These are phyloP conservation scores for Botrytis deweyae DNA, from an alignment of 2,329 filamentous ascomycete genomes.

Conservation along the genomic window DNA sequence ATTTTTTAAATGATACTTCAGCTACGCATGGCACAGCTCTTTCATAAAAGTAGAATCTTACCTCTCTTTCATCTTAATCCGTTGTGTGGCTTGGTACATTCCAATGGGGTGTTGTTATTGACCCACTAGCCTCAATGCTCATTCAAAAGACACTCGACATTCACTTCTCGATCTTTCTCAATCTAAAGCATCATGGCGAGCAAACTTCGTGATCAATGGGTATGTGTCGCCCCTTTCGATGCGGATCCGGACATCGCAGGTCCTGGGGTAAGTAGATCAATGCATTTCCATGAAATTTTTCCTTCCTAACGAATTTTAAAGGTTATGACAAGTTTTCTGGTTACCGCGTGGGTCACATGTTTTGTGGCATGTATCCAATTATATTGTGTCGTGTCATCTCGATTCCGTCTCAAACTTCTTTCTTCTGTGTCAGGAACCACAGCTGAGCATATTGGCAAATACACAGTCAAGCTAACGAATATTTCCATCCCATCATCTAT, in stretches of 20 bases:
- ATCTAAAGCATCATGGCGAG: not conserved
- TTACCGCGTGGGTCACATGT: constrained; percentile 24
- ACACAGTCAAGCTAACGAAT: constrained; percentile 5
- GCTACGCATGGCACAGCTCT: not conserved
- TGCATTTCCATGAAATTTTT: not conserved
- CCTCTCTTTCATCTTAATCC: not conserved
- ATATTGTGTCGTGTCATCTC: constrained; percentile 20
- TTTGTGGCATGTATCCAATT: constrained; percentile 22
- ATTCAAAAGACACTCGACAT: not conserved
- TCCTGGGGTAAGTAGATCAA: constrained; percentile 22
- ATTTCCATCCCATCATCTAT: not conserved
- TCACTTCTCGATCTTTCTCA: not conserved
- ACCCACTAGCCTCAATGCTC: not conserved
- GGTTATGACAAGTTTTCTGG: constrained; percentile 24
- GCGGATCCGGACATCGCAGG: constrained; percentile 25
- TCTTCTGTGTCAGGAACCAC: constrained; percentile 2
- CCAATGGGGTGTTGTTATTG: not conserved
- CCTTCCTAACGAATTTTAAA: constrained; percentile 8
- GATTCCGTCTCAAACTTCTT: constrained; percentile 7
- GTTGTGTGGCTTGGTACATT: constrained; percentile 13
- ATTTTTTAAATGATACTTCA: no score
- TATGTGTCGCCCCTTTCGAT: constrained; percentile 16
- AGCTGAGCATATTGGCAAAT: constrained; percentile 17
- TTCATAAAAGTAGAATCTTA: not conserved
- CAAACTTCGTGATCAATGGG: constrained; percentile 4